Percentiles rank a stretch among this genome's conserved stretches.
Conservation (phyloP, 208 protist genomes). For the Leishmania tropica region DNA sequence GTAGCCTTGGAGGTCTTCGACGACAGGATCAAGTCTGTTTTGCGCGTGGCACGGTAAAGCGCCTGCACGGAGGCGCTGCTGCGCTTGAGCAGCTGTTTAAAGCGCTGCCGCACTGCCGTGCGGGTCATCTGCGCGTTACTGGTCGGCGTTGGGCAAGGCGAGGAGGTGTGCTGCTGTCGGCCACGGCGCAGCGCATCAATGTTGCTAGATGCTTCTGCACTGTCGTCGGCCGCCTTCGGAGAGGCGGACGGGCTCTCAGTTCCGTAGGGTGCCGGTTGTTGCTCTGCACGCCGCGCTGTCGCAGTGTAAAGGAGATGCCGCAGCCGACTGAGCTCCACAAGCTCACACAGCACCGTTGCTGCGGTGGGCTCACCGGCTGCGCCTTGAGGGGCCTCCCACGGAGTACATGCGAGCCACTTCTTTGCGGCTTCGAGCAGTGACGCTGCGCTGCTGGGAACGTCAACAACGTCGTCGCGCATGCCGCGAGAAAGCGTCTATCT, state of each 20-base stretch:
- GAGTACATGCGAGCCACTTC: slow-evolving; percentile 7
- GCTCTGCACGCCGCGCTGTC: background rate
- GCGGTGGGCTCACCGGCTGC: background rate
- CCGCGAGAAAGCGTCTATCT: background rate
- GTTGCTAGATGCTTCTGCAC: background rate
- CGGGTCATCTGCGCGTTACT: background rate
- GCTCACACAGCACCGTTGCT: slow-evolving; percentile 21
- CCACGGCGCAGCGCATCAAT: background rate
- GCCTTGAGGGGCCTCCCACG: background rate
- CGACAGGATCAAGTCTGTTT: background rate
- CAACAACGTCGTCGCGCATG: slow-evolving; percentile 6
- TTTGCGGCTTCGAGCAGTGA: slow-evolving; percentile 7
- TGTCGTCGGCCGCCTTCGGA: background rate
- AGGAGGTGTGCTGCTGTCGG: background rate
- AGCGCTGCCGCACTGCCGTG: slow-evolving; percentile 4
- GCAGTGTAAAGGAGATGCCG: slow-evolving; percentile 6
- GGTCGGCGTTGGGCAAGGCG: background rate
- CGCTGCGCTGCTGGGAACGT: background rate
- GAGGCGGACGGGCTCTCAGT: background rate
- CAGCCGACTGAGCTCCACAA: slow-evolving; percentile 23
- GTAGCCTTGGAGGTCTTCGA: background rate
- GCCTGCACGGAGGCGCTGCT: background rate
- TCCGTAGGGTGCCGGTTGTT: background rate
- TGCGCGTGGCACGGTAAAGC: background rate
- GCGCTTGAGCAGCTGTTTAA: background rate